These are phyloP conservation scores for Rhodotorula babjevae DNA, from an alignment of 768 basidiomycete genomes.

Conservation along the genomic window DNA sequence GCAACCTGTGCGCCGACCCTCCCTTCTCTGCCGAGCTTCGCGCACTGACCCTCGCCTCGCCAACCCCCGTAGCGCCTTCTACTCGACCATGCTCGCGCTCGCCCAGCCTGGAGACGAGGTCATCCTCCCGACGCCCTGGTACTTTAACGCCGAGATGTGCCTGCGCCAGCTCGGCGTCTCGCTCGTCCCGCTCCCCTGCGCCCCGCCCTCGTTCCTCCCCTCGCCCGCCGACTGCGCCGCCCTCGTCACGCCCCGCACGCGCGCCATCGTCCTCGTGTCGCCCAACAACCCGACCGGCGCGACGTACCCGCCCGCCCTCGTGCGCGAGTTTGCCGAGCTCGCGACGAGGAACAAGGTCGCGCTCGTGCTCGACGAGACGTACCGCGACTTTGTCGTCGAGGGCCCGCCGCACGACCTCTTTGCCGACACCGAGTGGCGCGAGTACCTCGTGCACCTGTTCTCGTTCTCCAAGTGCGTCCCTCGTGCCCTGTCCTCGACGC, in stretches of 20 bases:
- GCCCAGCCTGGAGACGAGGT: slow-evolving; percentile 39
- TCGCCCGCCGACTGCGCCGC: slow-evolving; percentile 54
- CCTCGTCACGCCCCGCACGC: slow-evolving; percentile 58
- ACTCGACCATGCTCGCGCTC: slow-evolving; percentile 39
- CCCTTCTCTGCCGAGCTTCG: background rate
- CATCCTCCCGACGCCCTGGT: slow-evolving; percentile 41
- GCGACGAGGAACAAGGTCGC: slow-evolving; percentile 58
- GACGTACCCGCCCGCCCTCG: slow-evolving; percentile 57
- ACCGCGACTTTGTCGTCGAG: slow-evolving; percentile 65
- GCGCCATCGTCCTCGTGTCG: slow-evolving; percentile 68
- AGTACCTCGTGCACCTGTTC: slow-evolving; percentile 38
- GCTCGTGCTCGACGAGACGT: slow-evolving; percentile 80
- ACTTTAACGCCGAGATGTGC: slow-evolving; percentile 31
- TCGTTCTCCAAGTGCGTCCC: slow-evolving; percentile 38
- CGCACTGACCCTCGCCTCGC: background rate
- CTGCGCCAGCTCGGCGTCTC: slow-evolving; percentile 21
- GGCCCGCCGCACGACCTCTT: slow-evolving; percentile 60
- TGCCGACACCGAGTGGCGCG: slow-evolving; percentile 10
- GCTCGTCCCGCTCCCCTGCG: slow-evolving; percentile 40
- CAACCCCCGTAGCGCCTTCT: slow-evolving; percentile 35
- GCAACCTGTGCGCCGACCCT: slow-evolving; percentile 22
- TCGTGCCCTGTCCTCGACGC: too few species aligned
- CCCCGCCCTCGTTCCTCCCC: slow-evolving; percentile 60
- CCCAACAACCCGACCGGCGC: slow-evolving; percentile 78
- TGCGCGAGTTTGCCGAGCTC: slow-evolving; percentile 60